These are phyloP conservation scores for Oryza longistaminata DNA, from an alignment of 176 grass and related monocot genomes.

Conservation along the genomic window DNA sequence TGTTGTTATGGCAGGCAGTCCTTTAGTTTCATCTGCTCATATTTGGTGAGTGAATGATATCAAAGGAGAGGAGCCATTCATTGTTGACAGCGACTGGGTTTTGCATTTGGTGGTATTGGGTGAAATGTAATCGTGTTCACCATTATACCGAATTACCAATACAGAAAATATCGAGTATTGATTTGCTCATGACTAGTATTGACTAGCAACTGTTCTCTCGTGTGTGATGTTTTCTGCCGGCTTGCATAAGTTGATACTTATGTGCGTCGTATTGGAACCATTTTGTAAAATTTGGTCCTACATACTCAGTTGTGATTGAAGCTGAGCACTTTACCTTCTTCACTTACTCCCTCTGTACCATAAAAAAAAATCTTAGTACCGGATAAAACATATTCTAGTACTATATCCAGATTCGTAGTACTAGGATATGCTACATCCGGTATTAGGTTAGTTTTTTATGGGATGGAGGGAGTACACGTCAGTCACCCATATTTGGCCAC, in stretches of 20 bases:
- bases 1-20: background rate
- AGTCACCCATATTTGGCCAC: no score
- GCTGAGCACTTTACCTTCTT: no score
- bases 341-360: no score
- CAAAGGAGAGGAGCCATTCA: background rate
- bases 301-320: no score
- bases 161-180: background rate
- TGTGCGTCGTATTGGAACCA: background rate
- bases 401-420: no score
- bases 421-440: no score
- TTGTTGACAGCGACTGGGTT: background rate
- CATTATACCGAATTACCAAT: slow-evolving; percentile 5
- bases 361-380: no score
- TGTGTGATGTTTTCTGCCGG: background rate
- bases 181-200: slow-evolving; percentile 2
- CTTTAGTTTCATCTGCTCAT: slow-evolving; percentile 12
- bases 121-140: slow-evolving; percentile 28
- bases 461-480: no score
- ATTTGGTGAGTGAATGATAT: slow-evolving; percentile 2
- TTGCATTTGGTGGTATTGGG: slow-evolving; percentile 25
- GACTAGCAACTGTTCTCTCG: background rate
- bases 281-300: background rate
- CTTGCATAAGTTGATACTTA: background rate
- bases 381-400: no score
- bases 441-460: no score